Conservation (phyloP, 148 eudicot species). For the Vaccinium macrocarpon region DNA sequence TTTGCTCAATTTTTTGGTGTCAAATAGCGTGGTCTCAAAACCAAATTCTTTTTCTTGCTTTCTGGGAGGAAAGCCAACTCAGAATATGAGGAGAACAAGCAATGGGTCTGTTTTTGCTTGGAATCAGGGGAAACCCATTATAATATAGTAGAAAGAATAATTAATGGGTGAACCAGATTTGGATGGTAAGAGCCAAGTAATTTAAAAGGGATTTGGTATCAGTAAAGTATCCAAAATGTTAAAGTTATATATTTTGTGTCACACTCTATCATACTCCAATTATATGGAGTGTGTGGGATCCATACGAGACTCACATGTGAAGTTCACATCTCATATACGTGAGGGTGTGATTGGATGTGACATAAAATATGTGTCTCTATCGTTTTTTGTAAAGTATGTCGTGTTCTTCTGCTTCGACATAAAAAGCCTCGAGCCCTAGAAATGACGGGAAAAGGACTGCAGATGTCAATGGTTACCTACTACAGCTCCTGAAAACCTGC, state of each 20-base stretch:
- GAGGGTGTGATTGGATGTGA: too few species aligned
- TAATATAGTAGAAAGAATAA: conserved; percentile 7
- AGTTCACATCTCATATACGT: too few species aligned
- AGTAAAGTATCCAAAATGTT: too few species aligned
- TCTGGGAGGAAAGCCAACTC: conserved; percentile 31
- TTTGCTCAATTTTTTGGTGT: conserved; percentile 5
- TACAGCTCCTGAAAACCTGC: neutral
- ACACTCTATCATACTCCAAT: too few species aligned
- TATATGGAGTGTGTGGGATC: too few species aligned
- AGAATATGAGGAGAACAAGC: conserved; percentile 12
- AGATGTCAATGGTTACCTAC: neutral
- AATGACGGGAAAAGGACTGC: neutral
- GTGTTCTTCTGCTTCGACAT: neutral
- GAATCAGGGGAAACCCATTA: conserved; percentile 25
- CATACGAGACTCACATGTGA: too few species aligned
- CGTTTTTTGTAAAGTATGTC: too few species aligned
- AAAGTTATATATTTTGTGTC: too few species aligned
- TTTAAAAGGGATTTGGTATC: conserved; percentile 1
- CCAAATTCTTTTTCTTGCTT: conserved; percentile 15
- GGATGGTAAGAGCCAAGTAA: neutral
- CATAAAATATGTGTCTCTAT: too few species aligned
- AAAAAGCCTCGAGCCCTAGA: neutral
- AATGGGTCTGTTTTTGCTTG: conserved; percentile 14
- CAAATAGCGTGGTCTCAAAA: conserved; percentile 13
- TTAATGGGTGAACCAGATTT: conserved; percentile 3